These are phyloP conservation scores for Neonothopanus nambi DNA, from an alignment of 1,284 basidiomycete species.

Conservation along the genomic window DNA sequence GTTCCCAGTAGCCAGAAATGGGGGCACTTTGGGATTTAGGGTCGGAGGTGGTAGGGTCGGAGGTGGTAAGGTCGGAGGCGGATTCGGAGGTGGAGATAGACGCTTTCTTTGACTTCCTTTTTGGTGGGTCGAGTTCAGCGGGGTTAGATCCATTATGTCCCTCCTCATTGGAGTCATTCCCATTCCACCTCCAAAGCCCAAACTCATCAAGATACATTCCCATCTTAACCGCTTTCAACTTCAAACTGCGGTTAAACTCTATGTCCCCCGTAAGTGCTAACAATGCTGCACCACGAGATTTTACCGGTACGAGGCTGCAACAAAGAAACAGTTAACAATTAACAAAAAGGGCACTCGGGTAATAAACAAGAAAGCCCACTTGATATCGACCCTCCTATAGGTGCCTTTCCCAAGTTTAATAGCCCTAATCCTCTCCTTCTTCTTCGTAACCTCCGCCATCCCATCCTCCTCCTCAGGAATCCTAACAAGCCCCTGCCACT, in stretches of 20 bases:
- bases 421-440: constrained; percentile 29
- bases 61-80: background rate
- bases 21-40: background rate
- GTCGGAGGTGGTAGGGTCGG: background rate
- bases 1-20: constrained; percentile 41
- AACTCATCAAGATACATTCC: constrained; percentile 54
- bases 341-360: background rate
- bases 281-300: constrained; percentile 49
- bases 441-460: constrained; percentile 24
- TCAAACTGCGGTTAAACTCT: constrained; percentile 42
- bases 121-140: too few species aligned
- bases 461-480: constrained; percentile 35
- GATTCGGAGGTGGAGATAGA: background rate
- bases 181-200: constrained; percentile 56
- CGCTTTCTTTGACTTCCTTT: background rate
- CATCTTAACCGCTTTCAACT: constrained; percentile 38
- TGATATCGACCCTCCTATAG: constrained; percentile 41
- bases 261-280: constrained; percentile 53
- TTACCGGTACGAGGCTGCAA: constrained; percentile 47
- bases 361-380: constrained; percentile 38
- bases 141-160: too few species aligned
- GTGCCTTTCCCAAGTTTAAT: constrained; percentile 35
- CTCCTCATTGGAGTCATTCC: constrained; percentile 1
- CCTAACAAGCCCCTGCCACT: constrained; percentile 51
- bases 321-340: background rate